Percentiles rank a stretch among this genome's conserved stretches.
phyloP scores from a whole-genome alignment of 208 protist genomes.

The Jaenimonas drosophilae region DNA sequence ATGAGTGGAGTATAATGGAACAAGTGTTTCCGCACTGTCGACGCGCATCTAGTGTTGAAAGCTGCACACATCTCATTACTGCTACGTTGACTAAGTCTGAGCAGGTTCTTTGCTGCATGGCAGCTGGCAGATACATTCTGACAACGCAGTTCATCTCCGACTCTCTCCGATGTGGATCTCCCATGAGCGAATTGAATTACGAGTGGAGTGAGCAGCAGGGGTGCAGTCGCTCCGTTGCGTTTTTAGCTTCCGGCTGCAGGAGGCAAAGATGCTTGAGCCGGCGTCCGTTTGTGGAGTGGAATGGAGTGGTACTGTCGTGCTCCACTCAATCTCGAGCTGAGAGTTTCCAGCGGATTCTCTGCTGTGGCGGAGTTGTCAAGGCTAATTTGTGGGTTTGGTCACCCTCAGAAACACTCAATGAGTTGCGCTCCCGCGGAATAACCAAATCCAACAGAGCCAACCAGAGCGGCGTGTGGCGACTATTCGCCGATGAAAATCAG shows the following conservation, averaged over 20 bases:
- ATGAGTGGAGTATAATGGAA: too few species aligned
- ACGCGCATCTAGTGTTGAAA: slow-evolving; percentile 26
- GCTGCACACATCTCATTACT: slow-evolving; percentile 69
- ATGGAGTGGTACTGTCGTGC: slow-evolving; percentile 33
- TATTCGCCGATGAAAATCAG: slow-evolving; percentile 46
- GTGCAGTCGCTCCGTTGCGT: slow-evolving; percentile 14
- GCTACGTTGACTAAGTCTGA: slow-evolving; percentile 47
- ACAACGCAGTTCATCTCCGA: slow-evolving; percentile 39
- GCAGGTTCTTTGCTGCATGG: slow-evolving; percentile 43
- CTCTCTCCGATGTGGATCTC: too few species aligned
- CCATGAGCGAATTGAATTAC: slow-evolving; percentile 24
- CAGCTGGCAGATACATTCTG: slow-evolving; percentile 56
- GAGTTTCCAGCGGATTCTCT: slow-evolving; percentile 47
- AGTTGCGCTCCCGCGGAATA: too few species aligned
- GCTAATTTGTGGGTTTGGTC: too few species aligned
- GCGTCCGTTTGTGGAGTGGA: slow-evolving; percentile 35
- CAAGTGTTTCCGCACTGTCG: too few species aligned
- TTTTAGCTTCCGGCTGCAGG: slow-evolving; percentile 30
- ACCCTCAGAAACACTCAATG: too few species aligned
- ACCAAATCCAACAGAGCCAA: too few species aligned
- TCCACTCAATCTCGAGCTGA: slow-evolving; percentile 6
- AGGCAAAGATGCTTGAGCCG: slow-evolving; percentile 18
- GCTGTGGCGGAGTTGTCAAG: slow-evolving; percentile 41
- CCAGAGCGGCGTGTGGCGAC: too few species aligned
- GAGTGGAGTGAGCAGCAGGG: slow-evolving; percentile 30